Conservation (phyloP, 306 rosid genomes). For the Gleditsia sinensis region DNA sequence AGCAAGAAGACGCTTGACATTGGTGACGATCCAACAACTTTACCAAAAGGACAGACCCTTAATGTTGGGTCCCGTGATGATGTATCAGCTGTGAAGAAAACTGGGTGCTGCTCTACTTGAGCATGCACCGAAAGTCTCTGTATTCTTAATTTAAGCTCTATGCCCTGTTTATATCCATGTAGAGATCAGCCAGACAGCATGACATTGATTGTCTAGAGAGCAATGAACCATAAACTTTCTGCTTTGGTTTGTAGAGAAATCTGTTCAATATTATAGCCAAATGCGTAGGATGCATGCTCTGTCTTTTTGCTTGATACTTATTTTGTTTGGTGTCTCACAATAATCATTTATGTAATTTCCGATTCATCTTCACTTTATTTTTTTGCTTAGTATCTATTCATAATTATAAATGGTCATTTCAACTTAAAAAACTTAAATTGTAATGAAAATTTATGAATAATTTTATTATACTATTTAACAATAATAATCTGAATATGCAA, state of each 20-base stretch:
- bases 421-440: too few species aligned
- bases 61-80: constrained; percentile 45
- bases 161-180: constrained; percentile 48
- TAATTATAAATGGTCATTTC: too few species aligned
- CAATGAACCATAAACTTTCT: constrained; percentile 31
- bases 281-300: constrained; percentile 26
- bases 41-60: constrained; percentile 54
- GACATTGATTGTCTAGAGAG: constrained; percentile 42
- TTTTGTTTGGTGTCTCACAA: constrained; percentile 1
- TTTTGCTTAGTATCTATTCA: background rate
- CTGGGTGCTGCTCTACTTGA: constrained; percentile 57
- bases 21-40: constrained; percentile 42
- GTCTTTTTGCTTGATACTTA: constrained; percentile 10
- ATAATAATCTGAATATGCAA: too few species aligned
- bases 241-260: constrained; percentile 36
- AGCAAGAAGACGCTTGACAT: constrained; percentile 53
- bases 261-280: constrained; percentile 41
- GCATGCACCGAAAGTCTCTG: constrained; percentile 26
- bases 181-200: constrained; percentile 37
- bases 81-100: constrained; percentile 49
- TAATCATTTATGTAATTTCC: constrained; percentile 29
- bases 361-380: background rate
- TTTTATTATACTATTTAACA: too few species aligned
- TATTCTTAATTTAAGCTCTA: constrained; percentile 20
- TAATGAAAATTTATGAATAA: too few species aligned